phyloP scores from a whole-genome alignment of 1,284 basidiomycete genomes.

The Leccinum brunneo-olivaceum region DNA sequence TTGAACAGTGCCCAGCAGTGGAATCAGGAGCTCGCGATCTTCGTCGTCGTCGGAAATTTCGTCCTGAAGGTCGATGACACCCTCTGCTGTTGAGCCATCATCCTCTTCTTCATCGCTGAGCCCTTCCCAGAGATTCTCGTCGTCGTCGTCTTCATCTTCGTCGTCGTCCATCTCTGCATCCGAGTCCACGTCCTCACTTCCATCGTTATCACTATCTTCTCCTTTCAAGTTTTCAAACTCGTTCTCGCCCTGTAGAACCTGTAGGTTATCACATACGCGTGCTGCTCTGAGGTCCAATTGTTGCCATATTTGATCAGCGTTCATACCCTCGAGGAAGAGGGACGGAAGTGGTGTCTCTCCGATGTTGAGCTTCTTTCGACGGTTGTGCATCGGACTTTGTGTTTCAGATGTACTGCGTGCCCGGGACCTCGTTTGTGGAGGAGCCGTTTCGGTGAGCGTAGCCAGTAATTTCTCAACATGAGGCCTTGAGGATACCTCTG shows the following conservation, averaged over 20 bases:
- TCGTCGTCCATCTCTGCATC: slow-evolving; percentile 18
- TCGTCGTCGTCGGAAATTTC: slow-evolving; percentile 40
- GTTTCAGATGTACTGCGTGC: slow-evolving; percentile 31
- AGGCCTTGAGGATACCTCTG: slow-evolving; percentile 59
- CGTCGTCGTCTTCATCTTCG: slow-evolving; percentile 19
- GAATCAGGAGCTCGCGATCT: slow-evolving; percentile 12
- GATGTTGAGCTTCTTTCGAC: slow-evolving; percentile 35
- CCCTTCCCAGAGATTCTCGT: slow-evolving; percentile 26
- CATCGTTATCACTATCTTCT: slow-evolving; percentile 17
- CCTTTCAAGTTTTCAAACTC: slow-evolving; percentile 19
- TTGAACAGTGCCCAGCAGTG: slow-evolving; percentile 29
- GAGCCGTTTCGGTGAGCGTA: slow-evolving; percentile 54
- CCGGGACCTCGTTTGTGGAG: slow-evolving; percentile 69
- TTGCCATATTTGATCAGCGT: slow-evolving; percentile 86
- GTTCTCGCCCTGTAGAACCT: slow-evolving; percentile 32
- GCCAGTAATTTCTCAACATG: slow-evolving; percentile 65
- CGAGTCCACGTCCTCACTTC: slow-evolving; percentile 22
- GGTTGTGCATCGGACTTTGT: slow-evolving; percentile 32
- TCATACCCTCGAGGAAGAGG: slow-evolving; percentile 80
- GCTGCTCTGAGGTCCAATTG: slow-evolving; percentile 79
- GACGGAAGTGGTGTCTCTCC: slow-evolving; percentile 69
- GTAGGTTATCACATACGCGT: slow-evolving; percentile 59
- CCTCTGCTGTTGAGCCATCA: slow-evolving; percentile 31
- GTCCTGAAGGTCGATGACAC: slow-evolving; percentile 41
- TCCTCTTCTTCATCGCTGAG: slow-evolving; percentile 31